phyloP scores from a whole-genome alignment of 2,329 filamentous ascomycete genomes.

The Dothideomycetidae sp. region DNA sequence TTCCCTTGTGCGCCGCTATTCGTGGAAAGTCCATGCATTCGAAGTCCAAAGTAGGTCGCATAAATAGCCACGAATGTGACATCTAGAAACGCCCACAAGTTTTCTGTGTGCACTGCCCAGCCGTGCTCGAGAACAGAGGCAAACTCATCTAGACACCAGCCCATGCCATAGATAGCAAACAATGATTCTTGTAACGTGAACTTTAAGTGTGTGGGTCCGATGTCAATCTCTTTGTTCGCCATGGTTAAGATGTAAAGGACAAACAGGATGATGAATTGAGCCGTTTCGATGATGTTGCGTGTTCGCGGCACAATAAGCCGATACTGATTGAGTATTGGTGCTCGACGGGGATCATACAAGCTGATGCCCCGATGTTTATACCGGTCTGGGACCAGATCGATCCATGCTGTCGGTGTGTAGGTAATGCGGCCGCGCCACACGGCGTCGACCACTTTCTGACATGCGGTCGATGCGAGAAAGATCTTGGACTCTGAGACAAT shows the following conservation, averaged over 20 bases:
- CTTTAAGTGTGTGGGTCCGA: slow-evolving; percentile 20
- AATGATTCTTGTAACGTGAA: slow-evolving; percentile 43
- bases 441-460: slow-evolving; percentile 67
- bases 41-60: slow-evolving; percentile 50
- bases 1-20: slow-evolving; percentile 36
- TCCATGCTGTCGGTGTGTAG: slow-evolving; percentile 67
- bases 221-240: slow-evolving; percentile 47
- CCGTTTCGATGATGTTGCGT: slow-evolving; percentile 58
- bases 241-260: slow-evolving; percentile 58
- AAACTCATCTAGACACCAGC: slow-evolving; percentile 67
- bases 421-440: slow-evolving; percentile 70
- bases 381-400: slow-evolving; percentile 72
- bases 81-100: slow-evolving; percentile 78
- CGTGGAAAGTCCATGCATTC: slow-evolving; percentile 48
- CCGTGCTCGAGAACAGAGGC: slow-evolving; percentile 63
- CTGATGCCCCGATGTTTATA: slow-evolving; percentile 76
- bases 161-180: slow-evolving; percentile 60
- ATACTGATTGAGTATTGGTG: slow-evolving; percentile 69
- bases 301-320: slow-evolving; percentile 70
- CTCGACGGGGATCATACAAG: slow-evolving; percentile 62
- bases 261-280: slow-evolving; percentile 58
- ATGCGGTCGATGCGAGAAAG: slow-evolving; percentile 63
- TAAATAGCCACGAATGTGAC: slow-evolving; percentile 65
- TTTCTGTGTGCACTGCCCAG: slow-evolving; percentile 73
- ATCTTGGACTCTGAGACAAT: slow-evolving; percentile 71